phyloP scores from a whole-genome alignment of 2,329 filamentous ascomycete species.

The Ophiostoma himal-ulmi region DNA sequence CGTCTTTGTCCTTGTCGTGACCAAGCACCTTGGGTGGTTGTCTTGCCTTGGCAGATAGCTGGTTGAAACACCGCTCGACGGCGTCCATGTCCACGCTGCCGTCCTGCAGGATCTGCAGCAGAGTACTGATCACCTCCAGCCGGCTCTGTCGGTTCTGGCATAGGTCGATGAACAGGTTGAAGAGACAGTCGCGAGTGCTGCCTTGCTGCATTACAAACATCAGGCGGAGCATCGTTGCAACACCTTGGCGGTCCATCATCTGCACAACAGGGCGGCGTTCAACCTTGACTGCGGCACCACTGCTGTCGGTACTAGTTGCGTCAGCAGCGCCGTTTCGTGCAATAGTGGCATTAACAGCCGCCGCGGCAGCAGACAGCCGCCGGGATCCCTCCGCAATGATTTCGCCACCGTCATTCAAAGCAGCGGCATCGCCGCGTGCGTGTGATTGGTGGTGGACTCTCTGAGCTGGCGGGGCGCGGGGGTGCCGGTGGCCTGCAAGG shows the following conservation, averaged over 20 bases:
- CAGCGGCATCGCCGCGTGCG: neutral
- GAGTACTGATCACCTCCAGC: constrained; percentile 84
- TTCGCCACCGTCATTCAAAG: neutral
- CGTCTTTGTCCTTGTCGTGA: constrained; percentile 38
- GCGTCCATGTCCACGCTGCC: constrained; percentile 89
- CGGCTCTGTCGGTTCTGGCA: constrained; percentile 96
- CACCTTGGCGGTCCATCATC: constrained; percentile 92
- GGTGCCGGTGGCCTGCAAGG: constrained; percentile 43
- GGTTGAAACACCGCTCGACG: constrained; percentile 90
- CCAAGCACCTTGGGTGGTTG: constrained; percentile 50
- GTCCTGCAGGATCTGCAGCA: constrained; percentile 91
- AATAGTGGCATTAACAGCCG: neutral
- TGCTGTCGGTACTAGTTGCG: neutral
- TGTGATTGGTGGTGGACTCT: neutral
- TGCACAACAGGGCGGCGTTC: constrained; percentile 81
- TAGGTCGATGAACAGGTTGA: constrained; percentile 81
- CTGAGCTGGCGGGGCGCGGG: neutral
- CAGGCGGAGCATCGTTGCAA: constrained; percentile 91
- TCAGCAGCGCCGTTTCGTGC: constrained; percentile 3
- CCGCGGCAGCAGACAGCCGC: neutral
- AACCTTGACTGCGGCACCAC: constrained; percentile 46
- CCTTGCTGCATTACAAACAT: constrained; percentile 96
- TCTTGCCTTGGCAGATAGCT: constrained; percentile 85
- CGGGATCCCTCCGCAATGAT: neutral
- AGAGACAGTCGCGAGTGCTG: constrained; percentile 75